Evolutionary conservation across 116 monocot species (phyloP).

Genomic region (Iris pallida): DNA sequence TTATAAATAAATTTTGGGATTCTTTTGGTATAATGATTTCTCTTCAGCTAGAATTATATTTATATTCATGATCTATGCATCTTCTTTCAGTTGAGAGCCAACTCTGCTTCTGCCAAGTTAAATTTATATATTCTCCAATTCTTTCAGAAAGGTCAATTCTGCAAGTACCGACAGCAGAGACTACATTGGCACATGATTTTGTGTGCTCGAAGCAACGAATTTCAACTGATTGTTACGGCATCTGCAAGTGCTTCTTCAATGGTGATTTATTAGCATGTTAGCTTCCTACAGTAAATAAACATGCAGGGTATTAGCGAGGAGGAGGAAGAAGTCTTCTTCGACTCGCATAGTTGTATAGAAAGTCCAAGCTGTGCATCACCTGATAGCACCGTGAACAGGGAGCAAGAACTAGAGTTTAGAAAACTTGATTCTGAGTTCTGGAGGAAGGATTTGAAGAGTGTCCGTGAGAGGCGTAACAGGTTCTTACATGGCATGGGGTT

Average conservation of each 20-base stretch:
- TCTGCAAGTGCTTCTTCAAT: background rate
- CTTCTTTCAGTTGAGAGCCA: too few species aligned
- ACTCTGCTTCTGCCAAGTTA: too few species aligned
- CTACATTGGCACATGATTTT: too few species aligned
- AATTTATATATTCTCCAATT: too few species aligned
- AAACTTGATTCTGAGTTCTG: constrained; percentile 17
- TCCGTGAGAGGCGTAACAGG: constrained; percentile 28
- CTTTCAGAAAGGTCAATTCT: too few species aligned
- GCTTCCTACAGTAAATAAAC: background rate
- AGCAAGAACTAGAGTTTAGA: background rate
- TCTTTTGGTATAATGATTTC: too few species aligned
- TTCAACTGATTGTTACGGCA: too few species aligned
- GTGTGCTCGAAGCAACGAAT: too few species aligned
- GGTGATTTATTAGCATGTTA: constrained; percentile 3
- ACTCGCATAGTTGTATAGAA: constrained; percentile 7
- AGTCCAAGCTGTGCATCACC: constrained; percentile 10
- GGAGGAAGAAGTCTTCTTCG: constrained; percentile 27
- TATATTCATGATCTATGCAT: too few species aligned
- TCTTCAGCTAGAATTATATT: too few species aligned
- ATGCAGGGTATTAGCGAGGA: constrained; percentile 23
- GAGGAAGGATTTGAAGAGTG: constrained; percentile 16
- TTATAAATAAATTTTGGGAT: too few species aligned
- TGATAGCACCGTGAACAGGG: constrained; percentile 5
- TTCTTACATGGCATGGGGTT: constrained; percentile 29
- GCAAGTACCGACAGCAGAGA: too few species aligned